Base-by-base conservation (phyloP, 768 basidiomycete genomes). In the Suillus subalutaceus region DNA sequence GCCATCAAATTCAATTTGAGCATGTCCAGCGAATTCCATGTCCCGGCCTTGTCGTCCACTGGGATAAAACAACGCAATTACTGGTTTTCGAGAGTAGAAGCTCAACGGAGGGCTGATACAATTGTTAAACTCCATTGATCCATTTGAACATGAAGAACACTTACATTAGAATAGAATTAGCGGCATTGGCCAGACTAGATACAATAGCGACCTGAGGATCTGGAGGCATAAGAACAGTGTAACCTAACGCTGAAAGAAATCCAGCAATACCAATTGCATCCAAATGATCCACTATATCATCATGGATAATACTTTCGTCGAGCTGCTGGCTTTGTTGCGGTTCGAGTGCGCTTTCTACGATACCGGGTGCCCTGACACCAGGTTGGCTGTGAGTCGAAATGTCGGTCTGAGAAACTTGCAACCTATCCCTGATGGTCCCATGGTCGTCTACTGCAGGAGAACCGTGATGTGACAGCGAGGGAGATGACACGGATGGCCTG, bases 231-330 rank as follows among this genome's bases (percentile, higher is more conserved):
- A 41, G 61, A 53, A 44, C 18, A 35, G 61, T 67, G 65, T 58
- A 67, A 62, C 35, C 18, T 23, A 13, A 66, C 43, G 37, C 55
- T 9, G 12, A n/a, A 43, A 32, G 55, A 16, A 32, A 62, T 52
- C 41, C 48, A 40, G 32, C 70, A 80, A 55, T 70, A 89, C 90
- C 91, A 66, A 93, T 91, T 52, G 88, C 89, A 76, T 95, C 93
- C 69, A 95, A 78, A 74, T 94, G 89, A 67, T 94, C 93, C 6
- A 94, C 91, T 57, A 94, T 85, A 70, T 92, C 90, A 71, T 94
- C 90, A 66, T 89, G 82, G 10, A 23, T 12, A 20, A 37, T 15
- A 16, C 61, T 62, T 32, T 64, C 65, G 9, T 68, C 69, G 3
- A 71, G 72, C 35, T 67, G 65, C 53, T 67, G 62, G 12, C 72